Conservation (phyloP, 2,329 filamentous ascomycete species). For the Aureobasidium uvarum region DNA sequence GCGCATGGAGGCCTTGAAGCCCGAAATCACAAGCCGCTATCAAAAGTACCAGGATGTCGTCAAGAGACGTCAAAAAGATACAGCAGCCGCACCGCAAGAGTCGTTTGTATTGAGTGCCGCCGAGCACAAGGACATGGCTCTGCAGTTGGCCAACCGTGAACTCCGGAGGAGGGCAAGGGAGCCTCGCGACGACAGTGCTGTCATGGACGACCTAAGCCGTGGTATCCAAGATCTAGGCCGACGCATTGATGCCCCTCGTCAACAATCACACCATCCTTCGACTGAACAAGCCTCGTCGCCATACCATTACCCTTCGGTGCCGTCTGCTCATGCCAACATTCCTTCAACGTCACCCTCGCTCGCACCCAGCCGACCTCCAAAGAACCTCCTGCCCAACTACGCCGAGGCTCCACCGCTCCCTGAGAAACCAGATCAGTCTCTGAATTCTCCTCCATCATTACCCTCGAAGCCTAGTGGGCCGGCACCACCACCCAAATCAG, state of each 20-base stretch:
- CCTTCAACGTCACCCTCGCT: constrained; percentile 30
- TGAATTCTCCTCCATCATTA: background rate
- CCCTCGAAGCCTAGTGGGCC: constrained; percentile 16
- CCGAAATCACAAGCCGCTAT: constrained; percentile 69
- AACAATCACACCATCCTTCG: background rate
- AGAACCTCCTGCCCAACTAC: background rate
- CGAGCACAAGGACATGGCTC: constrained; percentile 71
- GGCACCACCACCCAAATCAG: constrained; percentile 37
- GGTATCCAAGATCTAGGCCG: constrained; percentile 21
- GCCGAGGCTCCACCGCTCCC: constrained; percentile 32
- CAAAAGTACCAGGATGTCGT: constrained; percentile 62
- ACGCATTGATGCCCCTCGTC: constrained; percentile 2
- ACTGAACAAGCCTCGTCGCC: constrained; percentile 28
- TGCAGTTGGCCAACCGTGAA: constrained; percentile 72
- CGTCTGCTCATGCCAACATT: constrained; percentile 32
- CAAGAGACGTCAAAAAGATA: constrained; percentile 37
- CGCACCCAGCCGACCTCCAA: constrained; percentile 31
- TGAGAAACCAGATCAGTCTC: constrained; percentile 32
- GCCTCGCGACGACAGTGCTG: constrained; percentile 38
- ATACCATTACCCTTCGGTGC: constrained; percentile 49
- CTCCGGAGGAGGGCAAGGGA: constrained; percentile 64
- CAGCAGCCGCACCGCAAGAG: constrained; percentile 1
- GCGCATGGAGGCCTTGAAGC: constrained; percentile 75
- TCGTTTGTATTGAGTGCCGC: constrained; percentile 59
- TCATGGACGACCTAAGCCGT: constrained; percentile 27